Evolutionary conservation across 495 filamentous ascomycete genomes (phyloP), one percentile per base, ranked within the genome.

Genomic region (Thermochaetoides thermophila): DNA sequence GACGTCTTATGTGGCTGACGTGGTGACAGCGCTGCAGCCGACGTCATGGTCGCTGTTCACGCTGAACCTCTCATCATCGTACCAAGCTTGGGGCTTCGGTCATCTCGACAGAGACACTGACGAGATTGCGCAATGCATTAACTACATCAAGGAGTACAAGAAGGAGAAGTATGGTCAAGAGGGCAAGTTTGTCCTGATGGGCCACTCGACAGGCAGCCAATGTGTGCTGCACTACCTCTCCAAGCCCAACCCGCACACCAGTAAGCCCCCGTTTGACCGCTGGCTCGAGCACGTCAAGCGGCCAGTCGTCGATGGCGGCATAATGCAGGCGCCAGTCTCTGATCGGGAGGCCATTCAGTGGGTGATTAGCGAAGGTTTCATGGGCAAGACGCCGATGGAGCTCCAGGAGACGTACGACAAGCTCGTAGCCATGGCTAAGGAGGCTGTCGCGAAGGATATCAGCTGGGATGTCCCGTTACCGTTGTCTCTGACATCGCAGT

Each of bases 131-230:
- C 49, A 68, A 34, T 71, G 73, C 39, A 71, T 85, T 5, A 40
- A 57, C 12, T 83, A 80, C 50, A 46, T 46, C 26, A 12, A 32
- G 8, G 35, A 27, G 11, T 71, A 85, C 38, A 64, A 63, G 5
- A 22, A 24, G 9, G 44, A 50, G 5, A 48, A 50, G n/a, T 38
- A 44, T 10, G 48, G 49, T 13, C 38, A 40, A 1, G 55, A 14
- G 15, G 37, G 56, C 9, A 81, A 78, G 46, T 54, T 85, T 16
- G 74, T 80, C 3, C 52, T 86, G 16, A 73, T 89, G 68, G 82
- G 82, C 15, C 78, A 84, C 40, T 82, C 76, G 6, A 59, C 52
- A 15, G 82, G 82, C 7, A 80, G 76, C 39, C 82, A 89, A 49
- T 80, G 82, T 44, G 65, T 77, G 8, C 64, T 87, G 47, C 68